Percentiles rank a stretch among this genome's conserved stretches.
Evolutionary conservation across 139 green algal genomes (phyloP).

Genomic region (Haematococcus lacustris): DNA sequence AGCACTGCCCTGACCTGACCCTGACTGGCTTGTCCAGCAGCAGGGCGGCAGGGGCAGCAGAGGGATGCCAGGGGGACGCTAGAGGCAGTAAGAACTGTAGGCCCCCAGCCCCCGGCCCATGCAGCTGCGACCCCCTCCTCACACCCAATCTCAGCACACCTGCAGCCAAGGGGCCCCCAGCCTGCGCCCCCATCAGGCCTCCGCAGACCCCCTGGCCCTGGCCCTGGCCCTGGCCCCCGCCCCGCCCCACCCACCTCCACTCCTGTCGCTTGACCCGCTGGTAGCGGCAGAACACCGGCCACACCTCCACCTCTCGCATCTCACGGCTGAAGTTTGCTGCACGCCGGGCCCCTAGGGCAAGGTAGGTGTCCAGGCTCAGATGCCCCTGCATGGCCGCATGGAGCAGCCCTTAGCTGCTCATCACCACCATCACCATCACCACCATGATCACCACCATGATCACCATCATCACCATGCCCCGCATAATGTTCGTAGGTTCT

Average conservation of each 20-base stretch:
- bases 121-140: not conserved
- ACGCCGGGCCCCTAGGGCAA: constrained; percentile 50
- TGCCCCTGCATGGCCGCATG: constrained; percentile 15
- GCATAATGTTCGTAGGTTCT: not conserved
- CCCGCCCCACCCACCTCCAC: constrained; percentile 8
- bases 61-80: not conserved
- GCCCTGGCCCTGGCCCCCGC: too few relatives aligned
- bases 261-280: constrained; percentile 17
- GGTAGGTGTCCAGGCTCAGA: constrained; percentile 50
- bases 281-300: constrained; percentile 8
- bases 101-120: not conserved
- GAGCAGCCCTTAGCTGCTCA: not conserved
- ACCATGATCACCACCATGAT: not conserved
- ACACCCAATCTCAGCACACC: not conserved
- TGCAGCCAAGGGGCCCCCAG: not conserved
- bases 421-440: not conserved
- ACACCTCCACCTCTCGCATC: not conserved
- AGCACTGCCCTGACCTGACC: too few relatives aligned
- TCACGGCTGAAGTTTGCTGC: constrained; percentile 57
- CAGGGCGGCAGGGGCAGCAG: too few relatives aligned
- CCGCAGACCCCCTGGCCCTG: not conserved
- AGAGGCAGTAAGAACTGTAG: not conserved
- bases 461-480: not conserved
- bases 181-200: not conserved
- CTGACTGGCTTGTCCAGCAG: too few relatives aligned